These are phyloP conservation scores for Trifolium subterraneum DNA, from an alignment of 306 rosid genomes.

Conservation along the genomic window DNA sequence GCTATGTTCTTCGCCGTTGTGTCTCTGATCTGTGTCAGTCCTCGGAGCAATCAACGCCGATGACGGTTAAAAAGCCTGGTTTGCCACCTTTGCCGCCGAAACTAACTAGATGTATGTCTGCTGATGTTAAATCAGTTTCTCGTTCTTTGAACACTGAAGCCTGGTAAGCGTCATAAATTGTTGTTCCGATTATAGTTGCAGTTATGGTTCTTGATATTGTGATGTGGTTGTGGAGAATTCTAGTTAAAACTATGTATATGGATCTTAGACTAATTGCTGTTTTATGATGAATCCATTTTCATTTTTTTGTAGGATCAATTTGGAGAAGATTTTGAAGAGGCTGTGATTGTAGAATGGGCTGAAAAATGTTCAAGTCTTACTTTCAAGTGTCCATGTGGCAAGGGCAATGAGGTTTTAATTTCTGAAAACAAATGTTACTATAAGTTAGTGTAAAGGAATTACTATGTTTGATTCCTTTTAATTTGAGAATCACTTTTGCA, in stretches of 20 bases:
- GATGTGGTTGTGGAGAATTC: too few relatives aligned
- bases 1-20: conserved; percentile 44
- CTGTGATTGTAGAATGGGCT: conserved; percentile 59
- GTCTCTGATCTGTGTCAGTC: conserved; percentile 8
- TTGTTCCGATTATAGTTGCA: background rate
- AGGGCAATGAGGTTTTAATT: conserved; percentile 59
- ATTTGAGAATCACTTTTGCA: background rate
- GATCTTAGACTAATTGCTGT: background rate
- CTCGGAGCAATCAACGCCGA: background rate
- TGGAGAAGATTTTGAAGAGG: conserved; percentile 48
- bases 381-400: conserved; percentile 69
- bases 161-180: too few relatives aligned
- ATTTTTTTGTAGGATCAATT: conserved; percentile 44
- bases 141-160: conserved; percentile 16
- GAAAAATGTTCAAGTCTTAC: conserved; percentile 48
- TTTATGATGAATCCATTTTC: background rate
- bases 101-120: conserved; percentile 28
- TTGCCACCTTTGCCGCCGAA: conserved; percentile 44
- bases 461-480: background rate
- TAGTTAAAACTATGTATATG: too few relatives aligned
- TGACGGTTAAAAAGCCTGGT: background rate
- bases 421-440: conserved; percentile 59
- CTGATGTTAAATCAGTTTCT: conserved; percentile 2
- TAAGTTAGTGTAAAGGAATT: conserved; percentile 55
- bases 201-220: background rate